A percentile compares a stretch with the other conserved stretches of the same genome.
phyloP scores from a whole-genome alignment of 73 alveolate species.

The Effrenium voratum region DNA sequence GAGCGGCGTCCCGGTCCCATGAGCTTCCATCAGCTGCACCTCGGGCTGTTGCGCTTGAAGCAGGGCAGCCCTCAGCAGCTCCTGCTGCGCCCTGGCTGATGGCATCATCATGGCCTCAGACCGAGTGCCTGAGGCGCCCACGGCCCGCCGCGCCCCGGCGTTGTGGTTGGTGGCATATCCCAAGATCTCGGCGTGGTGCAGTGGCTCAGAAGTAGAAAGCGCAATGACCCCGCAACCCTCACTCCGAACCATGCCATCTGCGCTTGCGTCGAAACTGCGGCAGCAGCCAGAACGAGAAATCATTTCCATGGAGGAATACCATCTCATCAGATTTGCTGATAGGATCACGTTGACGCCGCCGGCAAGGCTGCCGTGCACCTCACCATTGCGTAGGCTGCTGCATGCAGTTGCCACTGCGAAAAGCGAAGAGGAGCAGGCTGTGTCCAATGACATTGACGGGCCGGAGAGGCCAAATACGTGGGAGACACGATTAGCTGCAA shows the following conservation, averaged over 20 bases:
- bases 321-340: background rate
- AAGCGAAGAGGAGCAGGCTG: constrained; percentile 44
- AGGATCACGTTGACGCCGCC: constrained; percentile 8
- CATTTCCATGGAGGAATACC: background rate
- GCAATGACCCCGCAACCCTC: constrained; percentile 17
- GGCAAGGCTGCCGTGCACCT: background rate
- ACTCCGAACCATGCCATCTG: constrained; percentile 4
- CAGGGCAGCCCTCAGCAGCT: background rate
- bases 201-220: background rate
- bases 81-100: background rate
- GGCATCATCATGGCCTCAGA: background rate
- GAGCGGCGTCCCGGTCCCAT: constrained; percentile 35
- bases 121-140: background rate
- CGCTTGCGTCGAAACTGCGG: background rate
- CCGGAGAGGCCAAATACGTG: background rate
- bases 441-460: background rate
- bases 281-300: background rate
- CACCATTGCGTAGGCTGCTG: background rate
- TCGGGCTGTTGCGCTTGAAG: background rate
- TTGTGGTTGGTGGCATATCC: constrained; percentile 8
- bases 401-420: background rate
- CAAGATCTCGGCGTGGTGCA: background rate
- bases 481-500: background rate
- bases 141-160: background rate
- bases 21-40: background rate